Percentiles rank a stretch among this genome's conserved stretches.
Conservation (phyloP, 306 rosid genomes). For the Cicer arietinum region DNA sequence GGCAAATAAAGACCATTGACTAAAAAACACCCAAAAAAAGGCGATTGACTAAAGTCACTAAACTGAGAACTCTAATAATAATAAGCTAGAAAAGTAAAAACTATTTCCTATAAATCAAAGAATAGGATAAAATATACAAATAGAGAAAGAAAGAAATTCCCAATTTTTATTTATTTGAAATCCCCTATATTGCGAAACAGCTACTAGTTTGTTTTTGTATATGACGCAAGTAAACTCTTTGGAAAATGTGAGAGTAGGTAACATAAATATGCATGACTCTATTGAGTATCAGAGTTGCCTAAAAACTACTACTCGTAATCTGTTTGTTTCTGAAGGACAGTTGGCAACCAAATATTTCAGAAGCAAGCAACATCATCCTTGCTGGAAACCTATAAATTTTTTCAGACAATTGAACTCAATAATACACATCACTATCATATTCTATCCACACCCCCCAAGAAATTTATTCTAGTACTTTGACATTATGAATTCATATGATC, state of each 20-base stretch:
- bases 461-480: not conserved
- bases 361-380: constrained; percentile 46
- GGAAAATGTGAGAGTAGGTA: constrained; percentile 43
- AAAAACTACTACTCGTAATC: constrained; percentile 1
- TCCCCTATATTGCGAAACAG: constrained; percentile 35
- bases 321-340: constrained; percentile 48
- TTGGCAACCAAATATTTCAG: constrained; percentile 55
- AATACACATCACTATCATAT: constrained; percentile 28
- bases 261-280: constrained; percentile 23
- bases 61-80: constrained; percentile 22
- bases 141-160: not conserved
- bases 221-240: constrained; percentile 12
- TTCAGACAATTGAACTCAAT: constrained; percentile 35
- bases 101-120: constrained; percentile 13
- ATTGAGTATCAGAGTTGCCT: constrained; percentile 14
- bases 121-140: constrained; percentile 2
- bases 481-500: not conserved
- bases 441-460: constrained; percentile 7
- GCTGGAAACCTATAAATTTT: constrained; percentile 48
- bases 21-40: not conserved
- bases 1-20: constrained; percentile 35
- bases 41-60: not conserved
- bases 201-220: constrained; percentile 46
- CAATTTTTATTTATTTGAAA: too few species aligned
- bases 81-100: not conserved